These are phyloP conservation scores for Penicillium occitanis DNA, from an alignment of 2,329 filamentous ascomycete genomes.

Conservation along the genomic window DNA sequence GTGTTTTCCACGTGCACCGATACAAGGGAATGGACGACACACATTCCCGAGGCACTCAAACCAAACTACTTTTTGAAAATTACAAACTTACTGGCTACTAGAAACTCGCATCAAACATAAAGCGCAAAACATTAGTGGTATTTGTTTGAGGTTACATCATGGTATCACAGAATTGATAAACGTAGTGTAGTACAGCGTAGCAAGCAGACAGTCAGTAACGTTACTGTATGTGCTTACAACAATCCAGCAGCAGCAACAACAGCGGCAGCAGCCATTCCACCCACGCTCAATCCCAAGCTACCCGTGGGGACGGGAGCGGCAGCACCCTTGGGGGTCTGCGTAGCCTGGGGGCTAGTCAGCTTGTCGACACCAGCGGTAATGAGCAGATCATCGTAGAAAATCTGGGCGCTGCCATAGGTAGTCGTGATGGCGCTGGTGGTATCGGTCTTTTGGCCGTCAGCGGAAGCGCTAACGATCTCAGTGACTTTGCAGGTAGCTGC, in stretches of 20 bases:
- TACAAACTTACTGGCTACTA: neutral
- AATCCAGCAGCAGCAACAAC: constrained; percentile 11
- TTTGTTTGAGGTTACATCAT: neutral
- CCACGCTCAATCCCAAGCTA: neutral
- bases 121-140: constrained; percentile 2
- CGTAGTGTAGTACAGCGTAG: neutral
- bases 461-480: neutral
- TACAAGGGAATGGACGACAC: neutral
- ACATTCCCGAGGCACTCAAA: neutral
- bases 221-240: neutral
- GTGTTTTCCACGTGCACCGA: neutral
- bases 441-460: neutral
- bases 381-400: neutral
- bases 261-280: constrained; percentile 10
- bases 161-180: constrained; percentile 4
- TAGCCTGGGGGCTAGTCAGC: constrained; percentile 2
- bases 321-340: constrained; percentile 7
- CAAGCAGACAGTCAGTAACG: neutral
- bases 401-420: neutral
- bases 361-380: constrained; percentile 8
- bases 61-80: neutral
- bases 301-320: neutral
- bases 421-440: neutral
- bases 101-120: neutral
- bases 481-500: neutral